Evolutionary conservation across 2,329 filamentous ascomycete genomes (phyloP), one percentile per base, ranked within the genome.

Genomic region (Dichotomopilus funicola): DNA sequence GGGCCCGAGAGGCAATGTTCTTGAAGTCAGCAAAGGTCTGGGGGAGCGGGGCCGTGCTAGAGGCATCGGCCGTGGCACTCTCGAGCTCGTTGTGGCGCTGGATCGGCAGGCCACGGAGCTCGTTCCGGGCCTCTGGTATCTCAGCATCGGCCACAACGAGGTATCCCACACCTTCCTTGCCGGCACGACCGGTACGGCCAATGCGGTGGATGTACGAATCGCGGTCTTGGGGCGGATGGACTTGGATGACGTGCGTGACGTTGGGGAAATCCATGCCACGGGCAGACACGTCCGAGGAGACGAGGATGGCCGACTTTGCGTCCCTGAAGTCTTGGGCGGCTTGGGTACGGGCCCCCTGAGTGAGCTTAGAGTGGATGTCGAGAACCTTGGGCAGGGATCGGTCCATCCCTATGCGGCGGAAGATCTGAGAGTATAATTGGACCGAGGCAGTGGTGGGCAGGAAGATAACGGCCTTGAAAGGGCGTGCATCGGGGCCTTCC

Each of bases 401-500:
- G 55, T 74, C 71, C 51, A 67, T 62, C 27, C 70, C 61, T 49
- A 83, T 72, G 36, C 75, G 74, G 45, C 71, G 69, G 65, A 91
- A 81, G 27, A 86, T 72, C 12, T 79, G 74, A 19, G 78, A 73
- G 27, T 83, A 82, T 48, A 91, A 75, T 55, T 85, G 77, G 45
- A 91, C 88, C 60, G 87, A 79, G 31, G 82, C 80, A 0, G 88
- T 95, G 27, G 87, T 89, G 65, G 88, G 88, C 69, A 92, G 87
- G 74, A 96, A 99, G 43, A 96, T 76, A 58, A 99, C 95, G n/a
- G 90, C 89, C 78, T 99, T 99, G 81, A 97, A 96, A 0, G 89
- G 88, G 12, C 70, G 70, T 3, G 59, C 64, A 4, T 70, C 68
- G 1, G 64, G 70, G 59, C 76, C 66, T 1, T 57, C 38, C 60